phyloP scores from a whole-genome alignment of 1,139 yeast species.

The Hyphopichia pseudoburtonii region DNA sequence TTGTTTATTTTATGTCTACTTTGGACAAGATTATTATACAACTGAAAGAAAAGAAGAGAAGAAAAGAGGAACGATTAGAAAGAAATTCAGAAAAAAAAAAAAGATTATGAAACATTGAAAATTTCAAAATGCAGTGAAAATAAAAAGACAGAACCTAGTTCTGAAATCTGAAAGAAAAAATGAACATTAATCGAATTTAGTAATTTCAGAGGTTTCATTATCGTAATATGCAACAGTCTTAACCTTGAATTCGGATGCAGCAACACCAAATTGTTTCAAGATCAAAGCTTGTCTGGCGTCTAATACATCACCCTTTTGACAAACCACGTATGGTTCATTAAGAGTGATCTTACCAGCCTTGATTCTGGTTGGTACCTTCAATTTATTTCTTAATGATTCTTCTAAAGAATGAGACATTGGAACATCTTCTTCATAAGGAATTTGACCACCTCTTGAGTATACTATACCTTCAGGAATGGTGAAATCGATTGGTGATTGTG shows the following conservation, averaged over 20 bases:
- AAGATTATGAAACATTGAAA: not conserved
- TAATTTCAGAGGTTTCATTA: conserved; percentile 44
- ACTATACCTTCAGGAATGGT: conserved; percentile 86
- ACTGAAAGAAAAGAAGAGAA: conserved; percentile 1
- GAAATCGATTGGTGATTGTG: conserved; percentile 79
- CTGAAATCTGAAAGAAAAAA: not conserved
- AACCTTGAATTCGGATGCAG: conserved; percentile 87
- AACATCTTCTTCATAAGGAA: conserved; percentile 87
- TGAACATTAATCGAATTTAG: conserved; percentile 17
- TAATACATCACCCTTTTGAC: conserved; percentile 74
- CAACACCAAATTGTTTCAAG: conserved; percentile 92
- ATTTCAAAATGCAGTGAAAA: not conserved
- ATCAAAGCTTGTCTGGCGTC: conserved; percentile 92
- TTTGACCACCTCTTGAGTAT: conserved; percentile 93
- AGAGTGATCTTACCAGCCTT: conserved; percentile 84
- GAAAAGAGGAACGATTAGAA: not conserved
- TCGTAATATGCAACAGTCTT: conserved; percentile 75
- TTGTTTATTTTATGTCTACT: not conserved
- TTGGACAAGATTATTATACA: conserved; percentile 1
- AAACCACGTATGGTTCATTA: conserved; percentile 75
- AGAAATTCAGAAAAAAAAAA: conserved; percentile 1
- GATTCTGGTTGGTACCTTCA: conserved; percentile 88
- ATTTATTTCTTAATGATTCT: conserved; percentile 83
- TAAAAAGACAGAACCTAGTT: not conserved
- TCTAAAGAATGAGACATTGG: conserved; percentile 96